phyloP scores from a whole-genome alignment of 805 yeast species.

The Wickerhamiella brachini region DNA sequence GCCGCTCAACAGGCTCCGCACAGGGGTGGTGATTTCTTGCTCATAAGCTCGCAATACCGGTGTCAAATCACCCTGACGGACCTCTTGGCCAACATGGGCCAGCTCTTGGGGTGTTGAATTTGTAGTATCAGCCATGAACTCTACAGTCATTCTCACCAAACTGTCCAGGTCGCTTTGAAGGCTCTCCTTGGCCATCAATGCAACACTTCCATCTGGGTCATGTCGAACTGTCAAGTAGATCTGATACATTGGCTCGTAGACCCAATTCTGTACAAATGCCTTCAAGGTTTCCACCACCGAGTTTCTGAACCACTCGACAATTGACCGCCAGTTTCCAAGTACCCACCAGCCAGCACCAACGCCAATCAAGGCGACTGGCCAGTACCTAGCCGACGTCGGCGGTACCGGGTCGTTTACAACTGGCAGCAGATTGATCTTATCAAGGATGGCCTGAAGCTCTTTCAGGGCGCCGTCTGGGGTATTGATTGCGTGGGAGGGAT shows the following conservation, averaged over 20 bases:
- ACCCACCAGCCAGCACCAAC: slow-evolving; percentile 23
- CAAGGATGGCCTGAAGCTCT: slow-evolving; percentile 11
- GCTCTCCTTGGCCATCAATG: slow-evolving; percentile 68
- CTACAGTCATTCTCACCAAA: slow-evolving; percentile 76
- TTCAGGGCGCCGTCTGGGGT: slow-evolving; percentile 9
- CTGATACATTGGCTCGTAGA: slow-evolving; percentile 56
- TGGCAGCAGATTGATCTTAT: slow-evolving; percentile 2
- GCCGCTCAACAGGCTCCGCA: slow-evolving; percentile 51
- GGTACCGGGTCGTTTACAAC: slow-evolving; percentile 7
- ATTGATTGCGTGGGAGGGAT: neutral
- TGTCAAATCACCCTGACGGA: slow-evolving; percentile 64
- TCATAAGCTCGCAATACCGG: slow-evolving; percentile 74
- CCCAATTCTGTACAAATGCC: slow-evolving; percentile 74
- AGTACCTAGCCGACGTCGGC: slow-evolving; percentile 34
- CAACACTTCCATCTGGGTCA: slow-evolving; percentile 59
- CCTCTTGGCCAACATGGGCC: slow-evolving; percentile 16
- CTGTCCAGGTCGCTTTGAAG: slow-evolving; percentile 66
- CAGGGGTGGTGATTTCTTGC: slow-evolving; percentile 53
- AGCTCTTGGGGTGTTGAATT: slow-evolving; percentile 4
- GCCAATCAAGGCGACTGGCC: slow-evolving; percentile 43
- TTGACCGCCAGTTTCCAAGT: slow-evolving; percentile 39
- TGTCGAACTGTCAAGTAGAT: slow-evolving; percentile 72
- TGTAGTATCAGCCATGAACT: slow-evolving; percentile 36
- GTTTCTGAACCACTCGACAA: slow-evolving; percentile 41
- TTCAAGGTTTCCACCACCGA: slow-evolving; percentile 48